Percentiles rank a stretch among this genome's conserved stretches.
These are phyloP conservation scores for Citrus glauca DNA, from an alignment of 345 rosid species.

Conservation along the genomic window DNA sequence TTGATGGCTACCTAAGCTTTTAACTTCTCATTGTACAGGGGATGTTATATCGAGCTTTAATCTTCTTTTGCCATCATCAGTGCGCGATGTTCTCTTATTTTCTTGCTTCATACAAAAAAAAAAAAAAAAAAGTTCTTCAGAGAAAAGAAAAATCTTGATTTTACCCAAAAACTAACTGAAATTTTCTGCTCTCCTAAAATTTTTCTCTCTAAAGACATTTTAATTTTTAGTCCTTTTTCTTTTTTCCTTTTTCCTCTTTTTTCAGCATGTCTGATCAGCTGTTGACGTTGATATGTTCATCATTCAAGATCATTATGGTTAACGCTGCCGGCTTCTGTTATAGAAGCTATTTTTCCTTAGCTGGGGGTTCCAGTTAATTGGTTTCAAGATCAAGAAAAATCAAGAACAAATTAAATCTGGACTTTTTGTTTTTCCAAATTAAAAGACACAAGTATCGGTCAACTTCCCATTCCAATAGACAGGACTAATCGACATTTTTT, in stretches of 20 bases:
- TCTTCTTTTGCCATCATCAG: too few species aligned
- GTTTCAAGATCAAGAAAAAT: not conserved
- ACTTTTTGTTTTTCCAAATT: not conserved
- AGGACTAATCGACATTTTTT: slow-evolving; percentile 2
- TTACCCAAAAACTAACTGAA: not conserved
- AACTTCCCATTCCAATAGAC: slow-evolving; percentile 7
- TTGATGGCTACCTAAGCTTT: not conserved
- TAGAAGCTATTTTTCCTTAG: not conserved
- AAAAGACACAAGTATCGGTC: not conserved
- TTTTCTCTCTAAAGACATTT: too few species aligned
- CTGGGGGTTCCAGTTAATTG: not conserved
- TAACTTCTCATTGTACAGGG: not conserved
- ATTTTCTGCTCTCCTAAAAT: not conserved
- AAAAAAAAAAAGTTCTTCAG: not conserved
- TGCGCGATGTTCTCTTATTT: not conserved
- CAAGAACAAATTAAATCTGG: not conserved
- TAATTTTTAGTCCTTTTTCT: not conserved
- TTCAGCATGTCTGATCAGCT: not conserved
- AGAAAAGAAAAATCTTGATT: not conserved
- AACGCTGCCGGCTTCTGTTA: not conserved
- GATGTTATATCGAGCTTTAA: not conserved
- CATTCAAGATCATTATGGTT: not conserved
- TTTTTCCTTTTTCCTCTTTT: not conserved
- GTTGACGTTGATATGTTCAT: too few species aligned
- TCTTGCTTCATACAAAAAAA: too few species aligned